Conservation (phyloP, 2,329 filamentous ascomycete species). For the Pseudogymnoascus sp. region DNA sequence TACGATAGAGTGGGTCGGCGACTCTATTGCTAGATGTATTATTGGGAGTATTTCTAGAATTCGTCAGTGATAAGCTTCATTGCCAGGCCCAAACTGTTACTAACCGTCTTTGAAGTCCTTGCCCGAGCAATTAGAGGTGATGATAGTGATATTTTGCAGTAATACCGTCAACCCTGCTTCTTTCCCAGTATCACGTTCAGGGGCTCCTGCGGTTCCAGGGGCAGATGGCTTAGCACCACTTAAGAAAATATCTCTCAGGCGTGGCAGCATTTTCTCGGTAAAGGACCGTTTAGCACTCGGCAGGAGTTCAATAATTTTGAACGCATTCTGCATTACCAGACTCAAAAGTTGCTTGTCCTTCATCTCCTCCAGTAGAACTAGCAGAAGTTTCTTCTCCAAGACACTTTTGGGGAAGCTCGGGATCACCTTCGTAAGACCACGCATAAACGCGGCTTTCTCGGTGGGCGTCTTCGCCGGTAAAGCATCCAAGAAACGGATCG, state of each 20-base stretch:
- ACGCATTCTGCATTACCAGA: constrained; percentile 81
- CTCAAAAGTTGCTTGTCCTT: constrained; percentile 85
- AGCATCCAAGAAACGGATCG: constrained; percentile 86
- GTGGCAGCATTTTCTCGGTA: constrained; percentile 76
- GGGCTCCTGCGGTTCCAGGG: constrained; percentile 31
- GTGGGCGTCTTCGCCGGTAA: constrained; percentile 85
- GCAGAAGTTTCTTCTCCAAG: constrained; percentile 88
- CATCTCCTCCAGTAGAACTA: constrained; percentile 80
- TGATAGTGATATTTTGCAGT: constrained; percentile 68
- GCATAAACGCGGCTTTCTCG: constrained; percentile 87
- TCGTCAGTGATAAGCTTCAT: constrained; percentile 18
- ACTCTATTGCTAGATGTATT: constrained; percentile 74
- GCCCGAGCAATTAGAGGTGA: constrained; percentile 74
- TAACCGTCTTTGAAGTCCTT: constrained; percentile 90
- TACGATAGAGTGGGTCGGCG: constrained; percentile 78
- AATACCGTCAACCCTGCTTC: constrained; percentile 90
- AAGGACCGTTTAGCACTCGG: constrained; percentile 72
- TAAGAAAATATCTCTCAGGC: constrained; percentile 74
- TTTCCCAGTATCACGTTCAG: constrained; percentile 71
- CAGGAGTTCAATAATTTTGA: constrained; percentile 75
- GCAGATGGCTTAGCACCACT: constrained; percentile 42
- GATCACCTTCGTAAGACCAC: constrained; percentile 76
- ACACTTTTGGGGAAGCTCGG: constrained; percentile 90
- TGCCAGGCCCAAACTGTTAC: constrained; percentile 22
- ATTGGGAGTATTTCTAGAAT: constrained; percentile 74